Evolutionary conservation across 768 basidiomycete species (phyloP).

Genomic region (Leucosporidium creatinivorum): DNA sequence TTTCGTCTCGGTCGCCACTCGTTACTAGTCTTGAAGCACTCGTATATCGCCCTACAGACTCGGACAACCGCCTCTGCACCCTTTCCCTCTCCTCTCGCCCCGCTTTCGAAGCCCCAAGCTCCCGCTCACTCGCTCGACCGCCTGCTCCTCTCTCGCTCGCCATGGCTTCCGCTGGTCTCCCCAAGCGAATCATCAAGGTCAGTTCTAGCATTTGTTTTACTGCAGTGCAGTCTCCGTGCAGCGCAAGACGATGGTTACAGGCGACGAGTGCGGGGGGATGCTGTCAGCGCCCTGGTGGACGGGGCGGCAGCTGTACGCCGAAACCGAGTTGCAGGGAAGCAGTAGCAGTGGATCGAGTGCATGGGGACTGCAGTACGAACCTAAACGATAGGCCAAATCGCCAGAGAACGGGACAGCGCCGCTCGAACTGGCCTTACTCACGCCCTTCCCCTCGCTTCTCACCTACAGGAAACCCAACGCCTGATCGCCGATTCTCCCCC

Average conservation of each 20-base stretch:
- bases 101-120: no score
- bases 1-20: no score
- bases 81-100: no score
- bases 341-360: background rate
- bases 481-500: slow-evolving; percentile 94
- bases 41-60: no score
- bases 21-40: no score
- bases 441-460: background rate
- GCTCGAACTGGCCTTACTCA: background rate
- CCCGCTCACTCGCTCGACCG: no score
- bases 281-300: background rate
- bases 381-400: background rate
- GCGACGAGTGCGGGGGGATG: background rate
- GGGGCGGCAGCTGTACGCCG: background rate
- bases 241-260: no score
- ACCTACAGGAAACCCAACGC: slow-evolving; percentile 82
- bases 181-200: slow-evolving; percentile 38
- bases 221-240: no score
- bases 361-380: background rate
- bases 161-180: slow-evolving; percentile 8
- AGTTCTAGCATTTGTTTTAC: background rate
- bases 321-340: background rate
- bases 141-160: background rate
- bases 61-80: no score
- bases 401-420: background rate